Conservation (phyloP, 164 flowering plant species). For the Cinnamomum chago region DNA sequence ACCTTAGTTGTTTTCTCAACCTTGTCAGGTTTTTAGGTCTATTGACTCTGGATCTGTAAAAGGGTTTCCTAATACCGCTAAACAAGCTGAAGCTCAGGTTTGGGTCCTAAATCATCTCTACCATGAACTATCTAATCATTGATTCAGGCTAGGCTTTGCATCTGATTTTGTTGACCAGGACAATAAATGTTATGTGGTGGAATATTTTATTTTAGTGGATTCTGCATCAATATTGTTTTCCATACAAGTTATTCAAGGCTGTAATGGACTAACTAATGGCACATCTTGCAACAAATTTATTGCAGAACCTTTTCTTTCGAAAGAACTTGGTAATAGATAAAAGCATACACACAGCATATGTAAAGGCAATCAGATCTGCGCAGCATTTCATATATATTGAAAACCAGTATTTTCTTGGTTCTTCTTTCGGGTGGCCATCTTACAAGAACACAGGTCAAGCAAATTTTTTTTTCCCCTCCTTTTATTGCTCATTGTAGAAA, state of each 20-base stretch:
- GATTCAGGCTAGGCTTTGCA: background rate
- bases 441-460: conserved; percentile 67
- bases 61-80: conserved; percentile 53
- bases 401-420: conserved; percentile 80
- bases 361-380: conserved; percentile 77
- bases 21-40: conserved; percentile 67
- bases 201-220: background rate
- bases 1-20: conserved; percentile 12
- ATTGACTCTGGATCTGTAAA: conserved; percentile 82
- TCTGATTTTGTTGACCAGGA: background rate
- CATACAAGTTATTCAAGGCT: background rate
- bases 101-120: background rate
- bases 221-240: background rate
- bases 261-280: background rate
- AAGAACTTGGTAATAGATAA: conserved; percentile 62
- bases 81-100: conserved; percentile 42
- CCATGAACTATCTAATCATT: background rate
- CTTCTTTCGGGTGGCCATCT: conserved; percentile 83
- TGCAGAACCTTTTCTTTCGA: conserved; percentile 60
- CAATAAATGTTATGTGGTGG: background rate
- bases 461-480: background rate
- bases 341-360: conserved; percentile 83
- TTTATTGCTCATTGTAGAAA: background rate
- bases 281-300: conserved; percentile 7
- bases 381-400: conserved; percentile 80